phyloP scores from a whole-genome alignment of 495 filamentous ascomycete species.

The Friedmanniomyces endolithicus region DNA sequence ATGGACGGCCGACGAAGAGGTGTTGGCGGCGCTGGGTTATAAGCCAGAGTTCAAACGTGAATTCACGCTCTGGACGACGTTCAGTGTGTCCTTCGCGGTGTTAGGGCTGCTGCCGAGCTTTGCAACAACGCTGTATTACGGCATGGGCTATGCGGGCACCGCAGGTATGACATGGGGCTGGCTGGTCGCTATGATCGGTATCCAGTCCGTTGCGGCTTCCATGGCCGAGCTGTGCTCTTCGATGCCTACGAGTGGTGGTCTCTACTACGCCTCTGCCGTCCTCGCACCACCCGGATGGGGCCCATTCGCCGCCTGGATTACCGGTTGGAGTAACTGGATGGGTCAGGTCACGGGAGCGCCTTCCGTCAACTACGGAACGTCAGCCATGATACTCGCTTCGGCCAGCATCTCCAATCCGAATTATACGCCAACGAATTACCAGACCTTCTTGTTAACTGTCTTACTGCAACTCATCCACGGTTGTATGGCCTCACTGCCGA shows the following conservation, averaged over 20 bases:
- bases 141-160: conserved; percentile 71
- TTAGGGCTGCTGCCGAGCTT: conserved; percentile 63
- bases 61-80: conserved; percentile 72
- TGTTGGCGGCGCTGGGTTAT: conserved; percentile 55
- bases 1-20: conserved; percentile 49
- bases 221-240: conserved; percentile 57
- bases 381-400: conserved; percentile 63
- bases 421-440: conserved; percentile 53
- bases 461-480: conserved; percentile 60
- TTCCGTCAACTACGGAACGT: conserved; percentile 47
- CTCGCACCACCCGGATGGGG: conserved; percentile 64
- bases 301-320: conserved; percentile 53
- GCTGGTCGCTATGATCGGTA: conserved; percentile 63
- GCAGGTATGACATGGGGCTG: conserved; percentile 74
- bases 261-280: conserved; percentile 69
- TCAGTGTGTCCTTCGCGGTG: conserved; percentile 68
- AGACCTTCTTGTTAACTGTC: conserved; percentile 57
- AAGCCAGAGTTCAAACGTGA: conserved; percentile 66
- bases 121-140: conserved; percentile 63
- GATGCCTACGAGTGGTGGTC: conserved; percentile 62
- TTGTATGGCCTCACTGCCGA: conserved; percentile 62
- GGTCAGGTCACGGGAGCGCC: conserved; percentile 60
- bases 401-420: conserved; percentile 54
- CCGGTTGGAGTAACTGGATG: conserved; percentile 45
- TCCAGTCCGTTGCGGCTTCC: conserved; percentile 56